A percentile compares a stretch with the other conserved stretches of the same genome.
phyloP scores from a whole-genome alignment of 208 protist species.

The Crithidia fasciculata region DNA sequence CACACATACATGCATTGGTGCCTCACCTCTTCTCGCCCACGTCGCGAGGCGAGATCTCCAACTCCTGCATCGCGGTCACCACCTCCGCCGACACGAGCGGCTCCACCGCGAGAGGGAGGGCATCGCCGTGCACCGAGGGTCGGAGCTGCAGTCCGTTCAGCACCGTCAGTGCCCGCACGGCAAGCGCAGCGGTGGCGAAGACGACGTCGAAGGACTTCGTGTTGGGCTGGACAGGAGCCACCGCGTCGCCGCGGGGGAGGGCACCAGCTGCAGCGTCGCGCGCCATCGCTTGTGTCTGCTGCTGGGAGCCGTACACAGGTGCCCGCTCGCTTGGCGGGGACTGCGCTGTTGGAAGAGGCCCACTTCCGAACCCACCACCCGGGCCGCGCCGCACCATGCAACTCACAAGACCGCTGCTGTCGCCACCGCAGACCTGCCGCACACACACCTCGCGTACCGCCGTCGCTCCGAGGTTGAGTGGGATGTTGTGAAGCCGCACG shows the following conservation, averaged over 20 bases:
- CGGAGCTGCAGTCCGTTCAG: slow-evolving; percentile 45
- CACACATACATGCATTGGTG: neutral
- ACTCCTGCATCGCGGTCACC: slow-evolving; percentile 37
- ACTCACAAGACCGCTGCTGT: slow-evolving; percentile 45
- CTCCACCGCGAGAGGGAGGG: slow-evolving; percentile 52
- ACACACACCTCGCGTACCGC: slow-evolving; percentile 70
- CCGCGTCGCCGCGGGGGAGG: slow-evolving; percentile 23
- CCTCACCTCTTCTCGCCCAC: neutral
- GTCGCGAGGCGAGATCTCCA: slow-evolving; percentile 22
- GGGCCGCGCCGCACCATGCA: slow-evolving; percentile 54
- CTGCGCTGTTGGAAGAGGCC: too few relatives aligned
- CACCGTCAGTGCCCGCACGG: slow-evolving; percentile 53
- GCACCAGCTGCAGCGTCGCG: neutral
- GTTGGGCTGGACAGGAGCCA: slow-evolving; percentile 22
- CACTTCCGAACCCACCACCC: neutral
- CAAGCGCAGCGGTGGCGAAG: slow-evolving; percentile 51
- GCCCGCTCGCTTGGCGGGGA: neutral
- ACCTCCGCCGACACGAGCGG: slow-evolving; percentile 76
- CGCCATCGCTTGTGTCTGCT: neutral
- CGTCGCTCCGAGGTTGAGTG: slow-evolving; percentile 59
- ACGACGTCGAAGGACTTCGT: slow-evolving; percentile 71
- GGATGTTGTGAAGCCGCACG: slow-evolving; percentile 61
- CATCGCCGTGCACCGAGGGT: slow-evolving; percentile 4
- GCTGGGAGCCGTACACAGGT: slow-evolving; percentile 4
- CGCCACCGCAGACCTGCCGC: slow-evolving; percentile 31